phyloP scores from a whole-genome alignment of 495 filamentous ascomycete genomes.

The Amorphotheca resinae region DNA sequence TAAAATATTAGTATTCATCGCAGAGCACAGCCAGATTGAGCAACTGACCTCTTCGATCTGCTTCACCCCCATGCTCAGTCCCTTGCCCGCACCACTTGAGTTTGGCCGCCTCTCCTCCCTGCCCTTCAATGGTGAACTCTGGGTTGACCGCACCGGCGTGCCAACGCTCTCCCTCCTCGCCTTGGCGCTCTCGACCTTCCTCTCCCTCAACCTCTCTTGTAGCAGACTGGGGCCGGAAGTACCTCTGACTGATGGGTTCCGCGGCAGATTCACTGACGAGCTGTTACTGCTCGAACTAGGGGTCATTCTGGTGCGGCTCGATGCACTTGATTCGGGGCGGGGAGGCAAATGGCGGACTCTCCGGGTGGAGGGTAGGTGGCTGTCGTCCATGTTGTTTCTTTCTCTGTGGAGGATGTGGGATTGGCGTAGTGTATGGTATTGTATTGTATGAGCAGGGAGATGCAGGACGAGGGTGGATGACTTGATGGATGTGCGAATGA shows the following conservation, averaged over 20 bases:
- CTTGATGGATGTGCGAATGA: too few relatives aligned
- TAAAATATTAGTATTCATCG: constrained; percentile 26
- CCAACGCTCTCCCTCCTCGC: constrained; percentile 14
- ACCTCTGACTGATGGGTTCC: neutral
- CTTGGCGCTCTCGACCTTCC: constrained; percentile 33
- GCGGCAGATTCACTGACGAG: constrained; percentile 8
- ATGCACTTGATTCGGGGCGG: constrained; percentile 29
- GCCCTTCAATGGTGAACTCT: constrained; percentile 18
- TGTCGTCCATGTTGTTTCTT: constrained; percentile 16
- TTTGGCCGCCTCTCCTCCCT: constrained; percentile 21
- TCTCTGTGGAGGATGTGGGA: neutral
- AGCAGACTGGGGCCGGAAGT: constrained; percentile 30
- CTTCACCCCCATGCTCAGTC: constrained; percentile 24
- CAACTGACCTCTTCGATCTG: constrained; percentile 24
- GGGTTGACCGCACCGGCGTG: constrained; percentile 5
- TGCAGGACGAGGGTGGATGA: too few relatives aligned
- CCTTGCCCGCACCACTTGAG: constrained; percentile 17
- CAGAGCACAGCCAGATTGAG: constrained; percentile 14
- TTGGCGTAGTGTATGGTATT: neutral
- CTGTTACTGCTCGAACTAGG: constrained; percentile 22
- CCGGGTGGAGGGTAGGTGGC: neutral
- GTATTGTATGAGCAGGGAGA: too few relatives aligned
- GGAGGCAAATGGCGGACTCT: constrained; percentile 21
- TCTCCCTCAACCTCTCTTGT: constrained; percentile 38
- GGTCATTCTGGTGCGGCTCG: constrained; percentile 28